Percentiles rank a stretch among this genome's conserved stretches.
Conservation (phyloP, 2,329 filamentous ascomycete genomes). For the Bipolaris sorokiniana region DNA sequence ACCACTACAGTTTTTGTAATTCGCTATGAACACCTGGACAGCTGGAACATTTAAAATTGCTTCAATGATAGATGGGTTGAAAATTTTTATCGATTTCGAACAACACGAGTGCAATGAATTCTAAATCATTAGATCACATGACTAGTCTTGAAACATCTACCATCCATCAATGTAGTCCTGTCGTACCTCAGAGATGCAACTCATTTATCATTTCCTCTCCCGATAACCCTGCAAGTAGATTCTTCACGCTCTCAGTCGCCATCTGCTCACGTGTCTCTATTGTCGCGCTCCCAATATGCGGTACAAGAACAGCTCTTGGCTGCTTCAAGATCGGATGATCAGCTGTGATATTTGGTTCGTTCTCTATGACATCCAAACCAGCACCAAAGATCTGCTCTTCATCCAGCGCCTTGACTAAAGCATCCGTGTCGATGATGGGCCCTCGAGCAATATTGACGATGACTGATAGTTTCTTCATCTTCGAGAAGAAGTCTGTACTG, state of each 20-base stretch:
- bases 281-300: constrained; percentile 65
- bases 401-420: constrained; percentile 59
- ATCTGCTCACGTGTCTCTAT: constrained; percentile 64
- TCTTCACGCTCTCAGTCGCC: constrained; percentile 63
- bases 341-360: constrained; percentile 56
- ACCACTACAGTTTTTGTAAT: too few relatives aligned
- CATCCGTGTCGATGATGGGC: constrained; percentile 61
- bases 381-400: constrained; percentile 59
- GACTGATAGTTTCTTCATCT: constrained; percentile 60
- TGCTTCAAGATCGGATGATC: constrained; percentile 58
- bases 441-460: constrained; percentile 65
- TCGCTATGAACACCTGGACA: too few relatives aligned
- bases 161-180: background rate
- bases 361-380: constrained; percentile 63
- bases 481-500: constrained; percentile 46
- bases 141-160: too few relatives aligned
- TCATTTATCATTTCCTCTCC: constrained; percentile 41
- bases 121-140: background rate
- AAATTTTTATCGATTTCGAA: background rate
- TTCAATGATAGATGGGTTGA: too few relatives aligned
- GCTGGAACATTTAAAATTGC: too few relatives aligned
- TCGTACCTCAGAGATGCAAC: constrained; percentile 22
- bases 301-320: constrained; percentile 59
- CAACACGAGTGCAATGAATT: background rate
- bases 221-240: constrained; percentile 51